Percentiles rank a stretch among this genome's conserved stretches.
phyloP scores from a whole-genome alignment of 75 land plant genomes.

The Sequoia sempervirens region DNA sequence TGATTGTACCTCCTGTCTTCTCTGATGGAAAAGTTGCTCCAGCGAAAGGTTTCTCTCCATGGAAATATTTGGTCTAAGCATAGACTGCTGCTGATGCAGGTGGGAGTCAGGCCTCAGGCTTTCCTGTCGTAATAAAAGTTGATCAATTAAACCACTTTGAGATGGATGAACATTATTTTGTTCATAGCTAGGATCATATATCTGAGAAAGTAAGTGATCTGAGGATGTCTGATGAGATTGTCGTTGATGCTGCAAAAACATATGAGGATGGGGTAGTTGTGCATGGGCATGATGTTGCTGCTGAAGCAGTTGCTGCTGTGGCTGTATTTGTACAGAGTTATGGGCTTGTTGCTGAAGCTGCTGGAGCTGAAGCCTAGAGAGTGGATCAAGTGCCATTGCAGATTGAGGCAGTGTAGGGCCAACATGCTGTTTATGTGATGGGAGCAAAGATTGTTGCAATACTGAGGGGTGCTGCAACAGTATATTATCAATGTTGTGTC shows the following conservation, averaged over 20 bases:
- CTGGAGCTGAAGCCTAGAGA: conserved; percentile 56
- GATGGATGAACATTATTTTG: conserved; percentile 23
- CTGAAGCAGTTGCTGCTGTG: conserved; percentile 29
- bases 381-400: conserved; percentile 45
- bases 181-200: conserved; percentile 36
- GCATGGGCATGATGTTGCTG: conserved; percentile 32
- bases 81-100: conserved; percentile 20
- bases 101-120: conserved; percentile 29
- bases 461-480: conserved; percentile 8
- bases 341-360: conserved; percentile 34
- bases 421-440: conserved; percentile 18
- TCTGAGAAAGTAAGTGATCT: conserved; percentile 50
- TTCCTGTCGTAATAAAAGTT: conserved; percentile 28
- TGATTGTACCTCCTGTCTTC: conserved; percentile 33
- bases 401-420: conserved; percentile 26
- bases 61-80: conserved; percentile 22
- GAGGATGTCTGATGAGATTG: conserved; percentile 37
- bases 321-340: conserved; percentile 19
- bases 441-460: not conserved
- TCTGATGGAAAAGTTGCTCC: conserved; percentile 36
- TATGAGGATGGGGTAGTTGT: conserved; percentile 39
- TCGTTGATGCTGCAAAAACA: conserved; percentile 29
- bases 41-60: conserved; percentile 28
- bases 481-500: conserved; percentile 15
- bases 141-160: conserved; percentile 21